These are phyloP conservation scores for Tilletia caries DNA, from an alignment of 1,284 basidiomycete genomes.

Conservation along the genomic window DNA sequence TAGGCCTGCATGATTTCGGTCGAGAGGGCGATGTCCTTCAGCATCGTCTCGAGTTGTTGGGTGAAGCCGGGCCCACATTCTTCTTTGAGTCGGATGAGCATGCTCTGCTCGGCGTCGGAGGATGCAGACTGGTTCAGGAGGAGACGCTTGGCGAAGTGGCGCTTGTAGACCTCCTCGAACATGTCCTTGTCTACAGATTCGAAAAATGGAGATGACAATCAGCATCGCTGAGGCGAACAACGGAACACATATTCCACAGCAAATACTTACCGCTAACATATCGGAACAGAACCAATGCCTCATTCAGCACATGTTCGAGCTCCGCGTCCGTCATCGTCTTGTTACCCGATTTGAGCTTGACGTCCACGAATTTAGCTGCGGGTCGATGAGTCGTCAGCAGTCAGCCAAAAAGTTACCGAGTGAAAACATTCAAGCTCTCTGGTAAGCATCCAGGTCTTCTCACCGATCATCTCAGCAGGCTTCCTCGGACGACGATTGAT, in stretches of 20 bases:
- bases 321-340: slow-evolving; percentile 67
- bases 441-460: slow-evolving; percentile 22
- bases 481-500: slow-evolving; percentile 78
- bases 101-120: slow-evolving; percentile 82
- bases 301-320: slow-evolving; percentile 70
- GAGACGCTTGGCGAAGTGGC: slow-evolving; percentile 80
- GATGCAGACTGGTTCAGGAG: slow-evolving; percentile 81
- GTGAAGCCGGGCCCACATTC: slow-evolving; percentile 82
- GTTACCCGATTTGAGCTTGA: slow-evolving; percentile 79
- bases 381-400: not conserved
- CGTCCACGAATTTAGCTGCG: slow-evolving; percentile 77
- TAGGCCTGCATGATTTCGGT: slow-evolving; percentile 64
- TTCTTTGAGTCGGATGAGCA: slow-evolving; percentile 86
- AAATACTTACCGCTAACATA: slow-evolving; percentile 61
- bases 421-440: not conserved
- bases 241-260: slow-evolving; percentile 4
- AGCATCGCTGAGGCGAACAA: slow-evolving; percentile 55
- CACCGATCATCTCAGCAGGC: slow-evolving; percentile 82
- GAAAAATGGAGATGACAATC: slow-evolving; percentile 56
- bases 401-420: slow-evolving; percentile 12
- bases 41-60: slow-evolving; percentile 82
- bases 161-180: slow-evolving; percentile 82
- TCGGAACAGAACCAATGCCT: slow-evolving; percentile 76
- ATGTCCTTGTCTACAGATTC: slow-evolving; percentile 52
- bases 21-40: slow-evolving; percentile 75